Conservation (phyloP, 768 basidiomycete species). For the Xerocomellus amylosporus region DNA sequence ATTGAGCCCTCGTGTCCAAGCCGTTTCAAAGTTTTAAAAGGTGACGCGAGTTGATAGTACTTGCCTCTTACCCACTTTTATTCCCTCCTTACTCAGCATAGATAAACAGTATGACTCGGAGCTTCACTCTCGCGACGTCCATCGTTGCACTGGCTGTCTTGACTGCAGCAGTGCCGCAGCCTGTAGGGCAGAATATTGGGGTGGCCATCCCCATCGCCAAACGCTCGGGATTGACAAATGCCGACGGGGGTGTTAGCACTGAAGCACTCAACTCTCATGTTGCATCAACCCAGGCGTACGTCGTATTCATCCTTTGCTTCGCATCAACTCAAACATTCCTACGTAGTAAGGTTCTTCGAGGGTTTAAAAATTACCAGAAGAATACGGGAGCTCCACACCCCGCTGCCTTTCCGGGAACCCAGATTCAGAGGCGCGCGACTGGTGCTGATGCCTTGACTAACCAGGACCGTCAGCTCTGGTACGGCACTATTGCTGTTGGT, state of each 20-base stretch:
- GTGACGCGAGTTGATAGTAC: not conserved
- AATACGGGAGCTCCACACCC: slow-evolving; percentile 1
- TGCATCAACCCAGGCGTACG: slow-evolving; percentile 3
- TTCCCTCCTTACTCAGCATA: no score
- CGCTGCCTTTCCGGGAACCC: not conserved
- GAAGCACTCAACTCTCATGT: slow-evolving; percentile 7
- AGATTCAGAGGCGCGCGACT: not conserved
- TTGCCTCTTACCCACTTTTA: not conserved
- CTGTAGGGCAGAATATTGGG: not conserved
- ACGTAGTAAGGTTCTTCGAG: slow-evolving; percentile 1
- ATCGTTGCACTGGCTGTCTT: slow-evolving; percentile 2
- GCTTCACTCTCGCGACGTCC: not conserved
- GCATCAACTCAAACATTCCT: not conserved
- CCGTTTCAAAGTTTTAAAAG: not conserved
- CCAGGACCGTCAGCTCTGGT: not conserved
- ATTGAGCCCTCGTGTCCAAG: not conserved
- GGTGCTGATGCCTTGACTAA: not conserved
- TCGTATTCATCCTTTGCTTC: not conserved
- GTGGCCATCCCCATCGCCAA: slow-evolving; percentile 6
- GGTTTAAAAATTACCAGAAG: not conserved
- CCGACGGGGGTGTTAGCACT: not conserved
- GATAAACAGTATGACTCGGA: slow-evolving; percentile 5
- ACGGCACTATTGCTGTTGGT: slow-evolving; percentile 11
- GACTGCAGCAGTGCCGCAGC: slow-evolving; percentile 3
- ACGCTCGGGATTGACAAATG: slow-evolving; percentile 1